These are phyloP conservation scores for Aegilops umbellulata DNA, from an alignment of 176 grass and related monocot genomes.

Conservation along the genomic window DNA sequence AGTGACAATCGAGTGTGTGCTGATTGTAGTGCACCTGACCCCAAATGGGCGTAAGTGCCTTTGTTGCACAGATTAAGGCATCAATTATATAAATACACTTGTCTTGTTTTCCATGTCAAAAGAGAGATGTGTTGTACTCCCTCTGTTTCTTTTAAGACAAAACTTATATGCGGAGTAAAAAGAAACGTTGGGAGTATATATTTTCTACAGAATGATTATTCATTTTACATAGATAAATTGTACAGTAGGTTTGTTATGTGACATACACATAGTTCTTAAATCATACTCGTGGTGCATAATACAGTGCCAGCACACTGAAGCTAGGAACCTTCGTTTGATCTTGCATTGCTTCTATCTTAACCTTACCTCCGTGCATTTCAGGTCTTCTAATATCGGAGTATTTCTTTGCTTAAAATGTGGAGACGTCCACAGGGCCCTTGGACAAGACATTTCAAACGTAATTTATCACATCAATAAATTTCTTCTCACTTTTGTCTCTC, in stretches of 20 bases:
- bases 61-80: slow-evolving; percentile 25
- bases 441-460: slow-evolving; percentile 90
- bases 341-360: slow-evolving; percentile 1
- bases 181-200: too few relatives aligned
- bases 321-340: slow-evolving; percentile 25
- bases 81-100: slow-evolving; percentile 11
- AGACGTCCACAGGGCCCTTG: slow-evolving; percentile 94
- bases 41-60: slow-evolving; percentile 92
- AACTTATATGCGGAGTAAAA: too few relatives aligned
- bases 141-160: too few relatives aligned
- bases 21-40: slow-evolving; percentile 87
- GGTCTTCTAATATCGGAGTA: slow-evolving; percentile 91
- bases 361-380: slow-evolving; percentile 39
- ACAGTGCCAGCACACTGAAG: background rate
- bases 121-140: background rate
- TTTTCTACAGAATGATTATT: background rate
- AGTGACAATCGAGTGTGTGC: slow-evolving; percentile 92
- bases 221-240: slow-evolving; percentile 35
- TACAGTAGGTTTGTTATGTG: background rate
- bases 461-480: slow-evolving; percentile 17
- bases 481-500: background rate
- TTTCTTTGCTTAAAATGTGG: slow-evolving; percentile 99
- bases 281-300: slow-evolving; percentile 5
- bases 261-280: background rate
- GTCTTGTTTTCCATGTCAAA: slow-evolving; percentile 2